Percentiles rank a stretch among this genome's conserved stretches.
These are phyloP conservation scores for Suillus clintonianus DNA, from an alignment of 768 basidiomycete genomes.

Conservation along the genomic window DNA sequence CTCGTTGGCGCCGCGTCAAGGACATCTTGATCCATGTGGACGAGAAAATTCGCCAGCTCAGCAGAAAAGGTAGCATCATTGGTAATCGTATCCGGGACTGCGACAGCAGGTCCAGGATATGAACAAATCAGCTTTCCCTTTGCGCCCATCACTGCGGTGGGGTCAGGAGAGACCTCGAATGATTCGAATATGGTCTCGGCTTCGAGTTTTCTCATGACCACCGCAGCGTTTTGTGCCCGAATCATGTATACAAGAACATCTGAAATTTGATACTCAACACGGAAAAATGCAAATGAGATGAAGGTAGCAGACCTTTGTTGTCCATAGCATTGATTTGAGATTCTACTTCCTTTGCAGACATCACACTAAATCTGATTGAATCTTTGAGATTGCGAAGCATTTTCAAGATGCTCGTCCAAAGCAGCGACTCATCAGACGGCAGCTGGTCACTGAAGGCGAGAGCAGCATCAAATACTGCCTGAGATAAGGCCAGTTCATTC, in stretches of 20 bases:
- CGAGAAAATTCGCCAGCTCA: conserved; percentile 42
- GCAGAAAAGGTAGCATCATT: conserved; percentile 30
- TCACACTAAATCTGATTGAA: neutral
- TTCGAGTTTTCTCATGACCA: conserved; percentile 39
- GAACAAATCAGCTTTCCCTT: conserved; percentile 46
- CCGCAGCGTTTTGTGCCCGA: conserved; percentile 48
- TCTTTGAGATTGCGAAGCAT: conserved; percentile 32
- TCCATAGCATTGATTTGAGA: conserved; percentile 21
- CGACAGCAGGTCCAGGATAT: conserved; percentile 48
- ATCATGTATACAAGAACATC: conserved; percentile 42
- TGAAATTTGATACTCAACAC: conserved; percentile 15
- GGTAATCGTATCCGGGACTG: conserved; percentile 31
- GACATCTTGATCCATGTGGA: conserved; percentile 32
- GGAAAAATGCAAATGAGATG: neutral
- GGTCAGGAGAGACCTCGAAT: conserved; percentile 46
- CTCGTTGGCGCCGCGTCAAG: conserved; percentile 31
- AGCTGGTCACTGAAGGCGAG: conserved; percentile 17
- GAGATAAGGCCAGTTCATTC: conserved; percentile 30
- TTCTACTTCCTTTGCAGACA: conserved; percentile 14
- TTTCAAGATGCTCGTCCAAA: conserved; percentile 32
- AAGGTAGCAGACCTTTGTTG: conserved; percentile 7
- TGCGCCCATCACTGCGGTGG: conserved; percentile 35
- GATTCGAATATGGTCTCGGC: conserved; percentile 39
- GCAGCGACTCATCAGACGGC: conserved; percentile 2
- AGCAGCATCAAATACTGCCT: conserved; percentile 18